Evolutionary conservation across 148 eudicot species (phyloP).

Genomic region (Chenopodium album): DNA sequence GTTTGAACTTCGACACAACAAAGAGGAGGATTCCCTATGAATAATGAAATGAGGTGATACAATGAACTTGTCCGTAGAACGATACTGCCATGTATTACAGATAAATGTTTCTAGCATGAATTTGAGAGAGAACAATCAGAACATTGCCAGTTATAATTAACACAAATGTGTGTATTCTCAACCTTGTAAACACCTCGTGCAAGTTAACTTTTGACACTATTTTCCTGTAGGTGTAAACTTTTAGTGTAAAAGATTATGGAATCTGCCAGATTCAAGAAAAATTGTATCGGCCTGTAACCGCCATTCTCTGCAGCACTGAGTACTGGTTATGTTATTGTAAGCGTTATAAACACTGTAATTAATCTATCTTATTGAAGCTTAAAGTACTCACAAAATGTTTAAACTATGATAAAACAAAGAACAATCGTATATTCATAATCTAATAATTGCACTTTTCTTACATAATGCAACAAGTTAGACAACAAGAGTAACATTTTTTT

Average conservation of each 20-base stretch:
- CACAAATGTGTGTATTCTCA: background rate
- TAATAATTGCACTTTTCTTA: too few relatives aligned
- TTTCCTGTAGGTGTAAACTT: background rate
- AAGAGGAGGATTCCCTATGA: background rate
- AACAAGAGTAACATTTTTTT: too few relatives aligned
- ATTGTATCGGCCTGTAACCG: background rate
- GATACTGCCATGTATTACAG: background rate
- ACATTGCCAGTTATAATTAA: background rate
- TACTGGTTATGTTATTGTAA: too few relatives aligned
- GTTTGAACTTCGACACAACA: background rate
- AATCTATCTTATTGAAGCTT: background rate
- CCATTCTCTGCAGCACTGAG: too few relatives aligned
- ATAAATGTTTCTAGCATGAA: background rate
- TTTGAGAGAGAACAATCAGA: too few relatives aligned
- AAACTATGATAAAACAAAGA: too few relatives aligned
- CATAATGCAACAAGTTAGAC: too few relatives aligned
- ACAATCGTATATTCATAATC: too few relatives aligned
- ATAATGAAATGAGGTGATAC: background rate
- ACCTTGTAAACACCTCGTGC: background rate
- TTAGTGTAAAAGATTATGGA: background rate
- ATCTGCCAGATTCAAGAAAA: background rate
- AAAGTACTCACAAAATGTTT: background rate
- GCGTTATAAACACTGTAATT: too few relatives aligned
- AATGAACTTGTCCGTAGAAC: background rate
- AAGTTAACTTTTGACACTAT: background rate